Evolutionary conservation across 1,284 basidiomycete species (phyloP), one percentile per base, ranked within the genome.

Genomic region (Leccinum cinnamomeum): DNA sequence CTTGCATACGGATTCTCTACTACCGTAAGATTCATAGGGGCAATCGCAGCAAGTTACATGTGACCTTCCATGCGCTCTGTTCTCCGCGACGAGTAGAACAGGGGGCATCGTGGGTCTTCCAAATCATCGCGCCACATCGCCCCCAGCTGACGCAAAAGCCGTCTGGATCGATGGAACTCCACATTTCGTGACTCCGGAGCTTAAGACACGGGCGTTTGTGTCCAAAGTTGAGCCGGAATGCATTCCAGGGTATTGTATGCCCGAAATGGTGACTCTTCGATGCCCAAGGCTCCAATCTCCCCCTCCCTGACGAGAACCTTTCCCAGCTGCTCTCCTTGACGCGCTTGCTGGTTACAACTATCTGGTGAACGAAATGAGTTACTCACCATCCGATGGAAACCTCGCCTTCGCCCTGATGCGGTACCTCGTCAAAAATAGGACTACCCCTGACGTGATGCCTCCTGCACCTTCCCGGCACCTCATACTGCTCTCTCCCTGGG

Each of bases 231-330:
- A 70, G 3, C 73, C 81, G 0, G 69, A 77, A 35, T 76, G 76
- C 23, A 78, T 87, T 39, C 82, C 85, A 6, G 85, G 84, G 3
- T 88, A 87, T 67, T 87, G 85, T 72, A 79, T 35, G 78, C 81
- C 70, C 80, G 79, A 67, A 70, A 74, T 28, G 80, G 77, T 2
- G 64, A 68, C 1, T 66, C 72, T 10, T 64, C 69, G 20, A 69
- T 63, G 53, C 65, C 76, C 25, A 77, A 75, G 5, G 68, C 80
- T 39, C 66, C 76, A 3, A 76, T 82, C 2, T 69, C 68, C 41
- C 75, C 75, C 65, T 68, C 39, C 56, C 59, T 7, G 58, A 65
- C 1, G 57, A 57, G 12, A 72, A 77, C 51, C 74, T 3, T 87
- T 85, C 70, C 85, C 85, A 0, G 74, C 82, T 0, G 82, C 82